Conservation (phyloP, 2,329 filamentous ascomycete species). For the Aspergillus sp. region DNA sequence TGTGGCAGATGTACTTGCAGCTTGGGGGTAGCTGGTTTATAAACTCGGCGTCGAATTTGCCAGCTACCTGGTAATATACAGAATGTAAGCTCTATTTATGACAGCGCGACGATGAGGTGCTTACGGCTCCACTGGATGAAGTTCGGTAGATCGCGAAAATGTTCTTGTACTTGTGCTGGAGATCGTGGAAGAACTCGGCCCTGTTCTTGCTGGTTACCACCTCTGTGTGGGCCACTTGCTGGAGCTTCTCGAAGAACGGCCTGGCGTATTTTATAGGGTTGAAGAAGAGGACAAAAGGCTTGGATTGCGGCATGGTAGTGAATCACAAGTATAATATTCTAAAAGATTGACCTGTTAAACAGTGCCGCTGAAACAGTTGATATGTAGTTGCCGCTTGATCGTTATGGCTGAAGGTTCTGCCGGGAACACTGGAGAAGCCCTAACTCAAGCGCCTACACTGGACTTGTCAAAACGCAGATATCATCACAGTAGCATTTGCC, state of each 20-base stretch:
- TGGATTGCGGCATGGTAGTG: background rate
- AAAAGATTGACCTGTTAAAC: too few relatives aligned
- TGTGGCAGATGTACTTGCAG: conserved; percentile 10
- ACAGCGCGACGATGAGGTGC: background rate
- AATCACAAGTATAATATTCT: too few relatives aligned
- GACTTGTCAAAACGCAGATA: too few relatives aligned
- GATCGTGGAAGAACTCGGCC: background rate
- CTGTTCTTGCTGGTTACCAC: background rate
- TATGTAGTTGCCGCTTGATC: too few relatives aligned
- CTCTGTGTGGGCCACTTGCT: background rate
- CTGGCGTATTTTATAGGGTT: conserved; percentile 7
- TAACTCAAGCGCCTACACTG: too few relatives aligned
- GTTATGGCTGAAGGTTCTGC: too few relatives aligned
- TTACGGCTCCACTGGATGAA: conserved; percentile 1
- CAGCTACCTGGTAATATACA: background rate
- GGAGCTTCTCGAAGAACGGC: background rate
- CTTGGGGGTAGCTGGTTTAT: background rate
- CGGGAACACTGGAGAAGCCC: too few relatives aligned
- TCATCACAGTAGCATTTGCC: too few relatives aligned
- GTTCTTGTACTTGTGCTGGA: background rate
- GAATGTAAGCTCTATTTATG: background rate
- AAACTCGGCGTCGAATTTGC: conserved; percentile 1
- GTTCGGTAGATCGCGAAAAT: conserved; percentile 2
- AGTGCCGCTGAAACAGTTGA: too few relatives aligned
- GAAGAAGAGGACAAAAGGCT: background rate